These are phyloP conservation scores for Picea abies DNA, from an alignment of 83 land plant genomes.

Conservation along the genomic window DNA sequence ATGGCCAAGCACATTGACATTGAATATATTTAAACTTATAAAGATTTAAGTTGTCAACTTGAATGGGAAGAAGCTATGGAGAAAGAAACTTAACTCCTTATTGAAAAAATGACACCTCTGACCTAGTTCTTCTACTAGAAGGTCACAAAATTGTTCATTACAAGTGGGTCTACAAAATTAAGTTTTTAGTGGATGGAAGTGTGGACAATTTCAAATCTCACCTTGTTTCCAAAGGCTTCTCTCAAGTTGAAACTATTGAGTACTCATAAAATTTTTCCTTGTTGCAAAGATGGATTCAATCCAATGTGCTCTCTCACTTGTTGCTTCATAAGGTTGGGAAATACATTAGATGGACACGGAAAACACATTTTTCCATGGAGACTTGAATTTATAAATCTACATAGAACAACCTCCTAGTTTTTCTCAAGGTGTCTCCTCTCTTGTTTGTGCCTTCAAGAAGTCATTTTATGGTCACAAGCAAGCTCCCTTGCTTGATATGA, in stretches of 20 bases:
- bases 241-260: not conserved
- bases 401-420: not conserved
- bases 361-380: not conserved
- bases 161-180: not conserved
- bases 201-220: not conserved
- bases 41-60: not conserved
- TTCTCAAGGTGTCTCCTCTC: not conserved
- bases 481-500: not conserved
- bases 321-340: not conserved
- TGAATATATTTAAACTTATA: not conserved
- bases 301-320: not conserved
- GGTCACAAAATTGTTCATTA: not conserved
- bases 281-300: not conserved
- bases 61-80: not conserved
- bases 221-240: not conserved
- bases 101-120: not conserved
- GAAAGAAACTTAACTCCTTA: not conserved
- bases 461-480: not conserved
- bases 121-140: not conserved
- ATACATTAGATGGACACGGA: not conserved
- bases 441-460: not conserved
- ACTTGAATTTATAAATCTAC: not conserved
- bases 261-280: not conserved
- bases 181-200: not conserved
- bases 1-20: too few species aligned